Evolutionary conservation across 345 rosid genomes (phyloP).

Genomic region (Physaria fendleri): DNA sequence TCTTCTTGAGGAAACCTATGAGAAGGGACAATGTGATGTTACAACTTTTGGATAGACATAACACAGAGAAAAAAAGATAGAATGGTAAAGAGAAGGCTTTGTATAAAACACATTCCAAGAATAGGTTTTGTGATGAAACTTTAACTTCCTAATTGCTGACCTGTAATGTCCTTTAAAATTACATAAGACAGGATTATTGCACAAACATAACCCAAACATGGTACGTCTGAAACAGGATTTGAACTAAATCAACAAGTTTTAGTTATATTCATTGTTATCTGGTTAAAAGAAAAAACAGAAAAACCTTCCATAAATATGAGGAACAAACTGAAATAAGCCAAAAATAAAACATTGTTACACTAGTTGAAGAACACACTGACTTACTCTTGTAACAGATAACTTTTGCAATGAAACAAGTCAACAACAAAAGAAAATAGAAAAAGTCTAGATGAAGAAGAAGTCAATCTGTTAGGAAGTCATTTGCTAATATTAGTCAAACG

Average conservation of each 20-base stretch:
- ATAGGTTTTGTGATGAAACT: constrained; percentile 22
- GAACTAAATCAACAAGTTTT: background rate
- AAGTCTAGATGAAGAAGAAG: background rate
- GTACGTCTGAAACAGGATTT: background rate
- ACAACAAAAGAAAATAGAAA: background rate
- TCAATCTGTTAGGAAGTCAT: background rate
- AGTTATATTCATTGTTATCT: background rate
- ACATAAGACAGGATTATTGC: constrained; percentile 6
- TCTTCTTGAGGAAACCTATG: constrained; percentile 40
- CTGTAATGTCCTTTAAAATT: constrained; percentile 20
- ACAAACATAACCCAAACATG: constrained; percentile 6
- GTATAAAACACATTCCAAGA: constrained; percentile 16
- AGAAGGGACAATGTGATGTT: constrained; percentile 10
- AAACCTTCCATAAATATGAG: background rate
- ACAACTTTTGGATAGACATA: constrained; percentile 20
- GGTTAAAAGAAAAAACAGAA: background rate
- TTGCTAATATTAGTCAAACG: constrained; percentile 20
- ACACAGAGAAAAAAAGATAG: constrained; percentile 17
- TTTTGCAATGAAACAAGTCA: background rate
- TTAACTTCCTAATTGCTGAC: constrained; percentile 13
- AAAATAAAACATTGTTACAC: background rate
- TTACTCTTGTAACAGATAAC: background rate
- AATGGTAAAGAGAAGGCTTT: constrained; percentile 25
- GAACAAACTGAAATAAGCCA: background rate
- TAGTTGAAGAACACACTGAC: background rate